Evolutionary conservation across 805 yeast genomes (phyloP).

Genomic region (Pichia ethanolica): DNA sequence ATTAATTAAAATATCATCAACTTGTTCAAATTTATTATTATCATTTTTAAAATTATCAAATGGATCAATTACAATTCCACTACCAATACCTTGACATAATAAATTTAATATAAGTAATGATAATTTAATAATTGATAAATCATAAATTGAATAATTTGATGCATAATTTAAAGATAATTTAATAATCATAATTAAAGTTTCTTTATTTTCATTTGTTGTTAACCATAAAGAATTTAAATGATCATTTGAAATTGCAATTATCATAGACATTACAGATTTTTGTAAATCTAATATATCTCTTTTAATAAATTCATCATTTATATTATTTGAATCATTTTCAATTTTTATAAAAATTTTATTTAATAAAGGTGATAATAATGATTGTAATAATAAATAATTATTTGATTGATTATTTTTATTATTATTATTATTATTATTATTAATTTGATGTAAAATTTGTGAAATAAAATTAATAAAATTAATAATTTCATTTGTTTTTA

Average conservation of each 20-base stretch:
- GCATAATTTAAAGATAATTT: constrained; percentile 60
- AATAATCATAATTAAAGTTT: constrained; percentile 51
- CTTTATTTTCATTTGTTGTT: constrained; percentile 52
- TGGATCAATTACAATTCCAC: constrained; percentile 57
- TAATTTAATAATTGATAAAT: constrained; percentile 57
- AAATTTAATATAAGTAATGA: constrained; percentile 64
- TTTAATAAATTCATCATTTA: constrained; percentile 28
- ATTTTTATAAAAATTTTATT: constrained; percentile 45
- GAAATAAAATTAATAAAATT: constrained; percentile 84
- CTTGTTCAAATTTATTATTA: constrained; percentile 50
- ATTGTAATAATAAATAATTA: constrained; percentile 65
- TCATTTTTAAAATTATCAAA: constrained; percentile 44
- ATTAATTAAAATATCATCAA: constrained; percentile 62
- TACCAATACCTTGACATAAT: constrained; percentile 57
- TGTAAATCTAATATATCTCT: constrained; percentile 62
- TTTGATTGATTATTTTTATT: constrained; percentile 35
- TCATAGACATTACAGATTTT: constrained; percentile 59
- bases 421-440: constrained; percentile 32
- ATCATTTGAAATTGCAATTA: constrained; percentile 67
- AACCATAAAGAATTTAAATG: constrained; percentile 72
- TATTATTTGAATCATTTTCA: constrained; percentile 16
- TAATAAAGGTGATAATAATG: constrained; percentile 67
- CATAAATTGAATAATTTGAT: constrained; percentile 44
- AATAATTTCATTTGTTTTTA: constrained; percentile 57
- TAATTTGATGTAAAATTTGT: constrained; percentile 74